Percentiles rank a stretch among this genome's conserved stretches.
Evolutionary conservation across 768 basidiomycete species (phyloP).

Genomic region (Tubosaeta sp.): DNA sequence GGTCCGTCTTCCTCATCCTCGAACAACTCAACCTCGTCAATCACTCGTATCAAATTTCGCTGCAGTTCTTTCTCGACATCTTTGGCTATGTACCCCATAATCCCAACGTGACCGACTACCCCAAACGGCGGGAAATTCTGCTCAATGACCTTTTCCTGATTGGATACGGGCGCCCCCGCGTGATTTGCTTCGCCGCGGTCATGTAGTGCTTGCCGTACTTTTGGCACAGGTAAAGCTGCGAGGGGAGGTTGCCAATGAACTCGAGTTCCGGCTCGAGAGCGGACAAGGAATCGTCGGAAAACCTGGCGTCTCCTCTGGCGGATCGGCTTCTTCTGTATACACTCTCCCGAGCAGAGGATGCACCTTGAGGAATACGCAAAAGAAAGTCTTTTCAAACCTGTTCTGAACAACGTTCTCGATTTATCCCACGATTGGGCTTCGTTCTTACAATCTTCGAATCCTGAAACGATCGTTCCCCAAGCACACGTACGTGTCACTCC

Average conservation of each 20-base stretch:
- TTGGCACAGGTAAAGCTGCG: slow-evolving; percentile 87
- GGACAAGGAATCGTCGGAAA: slow-evolving; percentile 56
- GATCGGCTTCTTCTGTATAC: slow-evolving; percentile 40
- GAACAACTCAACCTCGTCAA: slow-evolving; percentile 92
- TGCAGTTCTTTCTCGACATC: slow-evolving; percentile 96
- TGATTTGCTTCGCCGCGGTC: slow-evolving; percentile 84
- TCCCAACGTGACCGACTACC: slow-evolving; percentile 74
- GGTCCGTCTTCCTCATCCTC: slow-evolving; percentile 94
- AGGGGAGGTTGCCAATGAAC: slow-evolving; percentile 76
- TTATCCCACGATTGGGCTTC: slow-evolving; percentile 64
- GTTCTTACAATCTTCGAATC: slow-evolving; percentile 63
- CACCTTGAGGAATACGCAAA: slow-evolving; percentile 70
- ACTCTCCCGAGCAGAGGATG: slow-evolving; percentile 63
- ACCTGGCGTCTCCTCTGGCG: slow-evolving; percentile 31
- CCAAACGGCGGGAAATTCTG: slow-evolving; percentile 70
- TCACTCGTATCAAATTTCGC: slow-evolving; percentile 98
- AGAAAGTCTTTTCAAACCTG: slow-evolving; percentile 72
- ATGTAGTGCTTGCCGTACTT: slow-evolving; percentile 85
- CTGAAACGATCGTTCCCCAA: slow-evolving; percentile 69
- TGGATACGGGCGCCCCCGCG: slow-evolving; percentile 84
- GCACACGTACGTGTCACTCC: slow-evolving; percentile 63
- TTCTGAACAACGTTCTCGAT: slow-evolving; percentile 57
- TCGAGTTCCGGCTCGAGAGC: slow-evolving; percentile 93
- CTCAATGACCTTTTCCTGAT: slow-evolving; percentile 88
- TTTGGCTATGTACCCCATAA: slow-evolving; percentile 95